Conservation (phyloP, 192 early-diverging fungal genomes). For the Lunasporangiospora selenospora region DNA sequence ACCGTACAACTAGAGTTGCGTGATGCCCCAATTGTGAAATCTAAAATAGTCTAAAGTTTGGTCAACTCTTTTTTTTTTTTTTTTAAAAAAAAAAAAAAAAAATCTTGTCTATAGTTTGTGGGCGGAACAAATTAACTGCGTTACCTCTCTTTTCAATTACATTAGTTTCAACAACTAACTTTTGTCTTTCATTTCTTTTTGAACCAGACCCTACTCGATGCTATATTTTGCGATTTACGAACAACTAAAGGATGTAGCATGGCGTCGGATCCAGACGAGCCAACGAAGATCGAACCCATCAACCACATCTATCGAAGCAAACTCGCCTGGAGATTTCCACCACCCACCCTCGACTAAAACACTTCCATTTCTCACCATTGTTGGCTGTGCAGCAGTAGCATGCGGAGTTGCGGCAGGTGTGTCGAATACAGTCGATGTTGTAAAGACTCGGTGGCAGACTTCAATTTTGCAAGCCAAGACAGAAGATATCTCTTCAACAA, state of each 20-base stretch:
- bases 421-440: conserved; percentile 74
- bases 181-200: too few species aligned
- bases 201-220: conserved; percentile 41
- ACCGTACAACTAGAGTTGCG: too few species aligned
- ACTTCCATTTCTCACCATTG: conserved; percentile 62
- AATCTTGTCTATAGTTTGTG: too few species aligned
- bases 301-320: not conserved
- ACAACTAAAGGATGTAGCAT: conserved; percentile 34
- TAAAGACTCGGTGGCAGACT: conserved; percentile 85
- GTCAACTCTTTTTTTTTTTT: too few species aligned
- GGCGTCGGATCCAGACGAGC: conserved; percentile 1
- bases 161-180: too few species aligned
- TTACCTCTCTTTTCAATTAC: too few species aligned
- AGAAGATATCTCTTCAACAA: conserved; percentile 29
- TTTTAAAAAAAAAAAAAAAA: too few species aligned
- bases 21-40: too few species aligned
- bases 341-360: not conserved
- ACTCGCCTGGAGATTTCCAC: not conserved
- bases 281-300: not conserved
- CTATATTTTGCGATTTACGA: conserved; percentile 43
- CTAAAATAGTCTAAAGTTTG: too few species aligned
- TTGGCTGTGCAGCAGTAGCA: conserved; percentile 66
- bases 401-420: conserved; percentile 64
- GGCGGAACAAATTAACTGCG: too few species aligned
- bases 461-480: conserved; percentile 29